Evolutionary conservation across 805 yeast genomes (phyloP), one percentile per base, ranked within the genome.

Genomic region (Wickerhamomyces strasburgensis): DNA sequence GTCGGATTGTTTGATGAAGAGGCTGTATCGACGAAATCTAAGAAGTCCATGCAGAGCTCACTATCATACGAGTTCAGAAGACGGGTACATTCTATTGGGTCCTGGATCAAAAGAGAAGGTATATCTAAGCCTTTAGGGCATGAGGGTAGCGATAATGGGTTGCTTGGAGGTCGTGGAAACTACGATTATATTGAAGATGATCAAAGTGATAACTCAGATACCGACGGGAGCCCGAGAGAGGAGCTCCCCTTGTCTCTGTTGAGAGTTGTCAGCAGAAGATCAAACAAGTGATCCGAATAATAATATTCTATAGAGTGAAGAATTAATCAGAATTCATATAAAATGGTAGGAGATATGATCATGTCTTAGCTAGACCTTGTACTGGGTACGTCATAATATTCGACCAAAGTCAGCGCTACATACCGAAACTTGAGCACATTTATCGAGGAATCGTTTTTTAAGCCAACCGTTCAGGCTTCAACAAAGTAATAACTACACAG

Each of bases 161-260:
- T 29, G 5, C 3, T 14, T 19, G n/a, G n/a, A 14, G 35, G 35
- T 17, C 29, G 33, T 24, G 29, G 33, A 14, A 37, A 33, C 6
- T 26, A 30, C 21, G 37, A 32, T 14, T 49, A 48, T 13, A 14
- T 26, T 6, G 45, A 46, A 0, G 52, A 50, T 16, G 39, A 46
- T 10, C 42, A 28, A 44, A 48, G 19, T 33, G 41, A 46, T 4
- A 40, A 48, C 3, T 48, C 45, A 26, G 44, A 40, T 10, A 14
- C 15, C 11, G 28, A 26, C 7, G 28, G n/a, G n/a, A 14, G n/a
- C n/a, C n/a, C n/a, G n/a, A n/a, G 51, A 18, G 61, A 57, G 14
- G 67, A 63, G 10, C 38, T 66, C 9, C 72, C 72, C 7, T 37
- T 65, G 17, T 64, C 67, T 2, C 42, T 66, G 35, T 63, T 61